Conservation (phyloP, 2,329 filamentous ascomycete genomes). For the Colletotrichum sp. region DNA sequence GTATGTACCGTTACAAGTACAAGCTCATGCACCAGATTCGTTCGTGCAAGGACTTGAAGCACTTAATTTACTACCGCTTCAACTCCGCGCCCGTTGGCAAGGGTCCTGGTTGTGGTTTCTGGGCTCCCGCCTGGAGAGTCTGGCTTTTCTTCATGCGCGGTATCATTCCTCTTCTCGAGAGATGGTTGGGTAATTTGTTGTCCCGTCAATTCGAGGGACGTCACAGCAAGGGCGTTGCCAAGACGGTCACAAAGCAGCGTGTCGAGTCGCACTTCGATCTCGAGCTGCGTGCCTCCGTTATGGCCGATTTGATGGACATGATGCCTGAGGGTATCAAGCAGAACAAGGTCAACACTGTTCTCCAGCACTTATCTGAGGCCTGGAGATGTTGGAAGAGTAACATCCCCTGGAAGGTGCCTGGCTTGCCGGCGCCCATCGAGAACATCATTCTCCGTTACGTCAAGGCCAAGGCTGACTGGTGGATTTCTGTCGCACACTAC, state of each 20-base stretch:
- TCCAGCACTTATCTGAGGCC: slow-evolving; percentile 96
- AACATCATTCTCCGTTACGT: slow-evolving; percentile 99
- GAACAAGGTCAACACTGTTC: slow-evolving; percentile 97
- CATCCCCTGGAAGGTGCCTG: slow-evolving; percentile 99
- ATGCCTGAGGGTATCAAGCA: slow-evolving; percentile 99
- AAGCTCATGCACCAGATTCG: slow-evolving; percentile 99
- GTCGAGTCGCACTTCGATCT: slow-evolving; percentile 99
- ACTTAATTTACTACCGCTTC: slow-evolving; percentile 98
- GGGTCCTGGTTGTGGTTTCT: slow-evolving; percentile 97
- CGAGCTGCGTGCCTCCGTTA: slow-evolving; percentile 95
- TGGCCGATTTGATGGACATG: slow-evolving; percentile 99
- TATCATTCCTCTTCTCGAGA: slow-evolving; percentile 93
- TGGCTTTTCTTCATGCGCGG: slow-evolving; percentile 99
- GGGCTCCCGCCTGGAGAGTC: slow-evolving; percentile 97
- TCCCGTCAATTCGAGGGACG: slow-evolving; percentile 98
- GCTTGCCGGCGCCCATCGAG: slow-evolving; percentile 93
- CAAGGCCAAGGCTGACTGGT: slow-evolving; percentile 99
- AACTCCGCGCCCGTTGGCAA: slow-evolving; percentile 97
- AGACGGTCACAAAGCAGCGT: slow-evolving; percentile 98
- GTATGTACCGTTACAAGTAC: slow-evolving; percentile 99
- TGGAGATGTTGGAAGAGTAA: slow-evolving; percentile 99
- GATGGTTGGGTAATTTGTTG: slow-evolving; percentile 95
- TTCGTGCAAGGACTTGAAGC: slow-evolving; percentile 98
- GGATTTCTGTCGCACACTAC: slow-evolving; percentile 98
- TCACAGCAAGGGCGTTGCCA: slow-evolving; percentile 98